Evolutionary conservation across 257 asterid genomes (phyloP), one percentile per base, ranked within the genome.

Genomic region (Osmanthus fragrans): DNA sequence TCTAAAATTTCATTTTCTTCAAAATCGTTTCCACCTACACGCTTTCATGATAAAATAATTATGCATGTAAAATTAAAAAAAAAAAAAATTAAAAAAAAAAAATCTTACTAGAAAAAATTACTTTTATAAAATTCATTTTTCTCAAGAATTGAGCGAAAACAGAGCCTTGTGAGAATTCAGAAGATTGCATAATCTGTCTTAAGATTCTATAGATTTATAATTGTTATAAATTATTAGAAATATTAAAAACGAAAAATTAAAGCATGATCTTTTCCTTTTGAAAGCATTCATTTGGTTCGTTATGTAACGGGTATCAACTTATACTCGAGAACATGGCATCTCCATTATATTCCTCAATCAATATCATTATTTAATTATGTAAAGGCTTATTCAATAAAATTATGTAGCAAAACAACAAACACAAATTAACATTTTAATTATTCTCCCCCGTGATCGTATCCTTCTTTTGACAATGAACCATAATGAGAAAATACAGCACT

Each of bases 251-350:
- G 7, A 37, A 13, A 25, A 63, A 23, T 27, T 25, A 23, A 63
- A 63, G 69, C 32, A 63, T 12, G 18, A 63, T 32, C 16, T 64
- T 66, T 32, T 65, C 42, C 33, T 4, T 72, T 65, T 72, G 69
- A 72, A 60, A 78, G 73, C 58, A 42, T 63, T 73, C 82, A 78
- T 42, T 72, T 64, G 9, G 25, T 72, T 36, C 73, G 13, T 42
- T 71, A n/a, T 78, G 73, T 64, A 69, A 72, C 70, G 36, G 66
- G 82, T 21, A 13, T 42, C 54, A 45, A 36, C 40, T 16, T 29
- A 21, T n/a, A 18, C 60, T 13, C 16, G 65, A 18, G 36, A 76
- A 1, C 37, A 21, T 66, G 80, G 9, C 74, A 68, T 42, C 32
- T 19, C 19, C 51, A 76, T 67, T 49, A 0, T 64, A 76, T 67